phyloP scores from a whole-genome alignment of 139 green algal genomes.

The Chlamydomonas schloesseri region DNA sequence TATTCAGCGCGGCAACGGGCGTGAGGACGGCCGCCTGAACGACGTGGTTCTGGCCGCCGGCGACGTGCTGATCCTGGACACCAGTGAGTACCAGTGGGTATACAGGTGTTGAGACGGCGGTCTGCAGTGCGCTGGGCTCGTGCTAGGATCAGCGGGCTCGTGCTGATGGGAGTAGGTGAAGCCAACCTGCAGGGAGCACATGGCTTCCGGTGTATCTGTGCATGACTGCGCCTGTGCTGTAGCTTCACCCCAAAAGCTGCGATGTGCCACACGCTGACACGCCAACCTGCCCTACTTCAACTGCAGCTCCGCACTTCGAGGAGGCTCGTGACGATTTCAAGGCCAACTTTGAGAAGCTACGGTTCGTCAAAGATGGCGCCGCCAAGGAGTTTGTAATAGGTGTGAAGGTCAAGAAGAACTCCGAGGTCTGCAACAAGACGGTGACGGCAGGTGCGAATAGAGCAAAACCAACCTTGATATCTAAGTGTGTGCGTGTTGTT shows the following conservation, averaged over 20 bases:
- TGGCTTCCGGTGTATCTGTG: too few species aligned
- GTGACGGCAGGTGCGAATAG: too few species aligned
- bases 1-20: slow-evolving; percentile 41
- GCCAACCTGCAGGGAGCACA: too few species aligned
- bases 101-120: too few species aligned
- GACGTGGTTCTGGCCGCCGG: slow-evolving; percentile 23
- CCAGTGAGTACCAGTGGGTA: slow-evolving; percentile 34
- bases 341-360: neutral
- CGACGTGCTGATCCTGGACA: slow-evolving; percentile 45
- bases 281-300: too few species aligned
- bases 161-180: too few species aligned
- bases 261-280: too few species aligned
- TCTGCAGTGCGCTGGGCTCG: neutral
- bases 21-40: slow-evolving; percentile 18
- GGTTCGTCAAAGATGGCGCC: slow-evolving; percentile 33
- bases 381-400: slow-evolving; percentile 52
- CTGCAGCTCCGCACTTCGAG: neutral
- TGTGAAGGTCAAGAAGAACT: slow-evolving; percentile 10
- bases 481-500: too few species aligned
- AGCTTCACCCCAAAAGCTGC: too few species aligned
- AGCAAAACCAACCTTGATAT: too few species aligned
- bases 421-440: neutral
- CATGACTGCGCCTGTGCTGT: too few species aligned
- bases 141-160: too few species aligned
- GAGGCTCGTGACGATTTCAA: slow-evolving; percentile 6